phyloP scores from a whole-genome alignment of 805 yeast genomes.

The Vanderwaltozyma verrucispora region DNA sequence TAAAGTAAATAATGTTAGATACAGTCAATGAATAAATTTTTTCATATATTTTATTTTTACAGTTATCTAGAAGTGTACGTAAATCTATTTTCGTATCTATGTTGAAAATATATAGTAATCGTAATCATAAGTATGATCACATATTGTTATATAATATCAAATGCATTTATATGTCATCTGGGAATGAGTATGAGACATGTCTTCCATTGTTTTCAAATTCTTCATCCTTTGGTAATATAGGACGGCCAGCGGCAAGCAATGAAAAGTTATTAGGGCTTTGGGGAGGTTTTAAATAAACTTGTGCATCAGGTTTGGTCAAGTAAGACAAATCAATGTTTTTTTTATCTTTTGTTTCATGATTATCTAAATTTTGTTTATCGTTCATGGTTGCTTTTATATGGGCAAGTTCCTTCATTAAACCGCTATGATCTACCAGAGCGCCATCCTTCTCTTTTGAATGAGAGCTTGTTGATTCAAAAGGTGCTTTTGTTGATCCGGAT shows the following conservation, averaged over 20 bases:
- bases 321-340: slow-evolving; percentile 1
- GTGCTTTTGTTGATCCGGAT: slow-evolving; percentile 4
- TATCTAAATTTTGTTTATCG: slow-evolving; percentile 4
- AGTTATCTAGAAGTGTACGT: no score
- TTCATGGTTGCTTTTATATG: slow-evolving; percentile 17
- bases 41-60: not conserved
- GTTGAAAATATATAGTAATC: not conserved
- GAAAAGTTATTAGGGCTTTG: slow-evolving; percentile 17
- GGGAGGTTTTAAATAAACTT: slow-evolving; percentile 1
- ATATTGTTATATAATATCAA: not conserved
- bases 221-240: slow-evolving; percentile 22
- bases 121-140: not conserved
- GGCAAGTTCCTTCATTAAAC: slow-evolving; percentile 20
- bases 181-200: slow-evolving; percentile 19
- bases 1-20: slow-evolving; percentile 22
- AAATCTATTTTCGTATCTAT: no score
- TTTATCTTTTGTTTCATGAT: slow-evolving; percentile 2
- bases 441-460: slow-evolving; percentile 14
- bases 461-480: slow-evolving; percentile 1
- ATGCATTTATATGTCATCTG: slow-evolving; percentile 21
- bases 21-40: not conserved
- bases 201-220: slow-evolving; percentile 13
- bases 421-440: slow-evolving; percentile 23
- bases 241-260: slow-evolving; percentile 23
- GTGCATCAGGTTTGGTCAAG: slow-evolving; percentile 2